A percentile compares a stretch with the other conserved stretches of the same genome.
phyloP scores from a whole-genome alignment of 1,284 basidiomycete genomes.

The Ceratobasidium theobromae region DNA sequence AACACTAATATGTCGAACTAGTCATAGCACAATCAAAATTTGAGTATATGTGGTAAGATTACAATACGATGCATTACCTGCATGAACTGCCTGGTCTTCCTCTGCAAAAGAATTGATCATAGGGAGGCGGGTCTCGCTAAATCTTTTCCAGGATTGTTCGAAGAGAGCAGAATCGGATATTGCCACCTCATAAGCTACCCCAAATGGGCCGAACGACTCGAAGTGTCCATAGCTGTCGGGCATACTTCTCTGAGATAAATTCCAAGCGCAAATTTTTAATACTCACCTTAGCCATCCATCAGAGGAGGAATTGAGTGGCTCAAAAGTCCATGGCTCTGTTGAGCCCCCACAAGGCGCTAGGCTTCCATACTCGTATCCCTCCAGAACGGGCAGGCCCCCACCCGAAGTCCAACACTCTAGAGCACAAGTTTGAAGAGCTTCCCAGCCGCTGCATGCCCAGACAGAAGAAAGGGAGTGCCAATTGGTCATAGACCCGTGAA shows the following conservation, averaged over 20 bases:
- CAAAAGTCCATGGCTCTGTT: not conserved
- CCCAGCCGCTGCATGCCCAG: slow-evolving; percentile 23
- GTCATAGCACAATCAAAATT: too few relatives aligned
- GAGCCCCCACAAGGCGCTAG: not conserved
- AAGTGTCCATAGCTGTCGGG: slow-evolving; percentile 3
- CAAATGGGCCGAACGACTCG: not conserved
- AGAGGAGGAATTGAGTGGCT: not conserved
- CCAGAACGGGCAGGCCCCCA: not conserved
- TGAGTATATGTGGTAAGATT: too few relatives aligned
- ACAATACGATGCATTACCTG: too few relatives aligned
- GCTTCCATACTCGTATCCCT: not conserved
- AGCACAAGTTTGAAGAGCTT: slow-evolving; percentile 8
- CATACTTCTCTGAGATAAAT: not conserved
- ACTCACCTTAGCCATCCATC: slow-evolving; percentile 20
- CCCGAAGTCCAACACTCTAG: not conserved
- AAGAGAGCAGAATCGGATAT: slow-evolving; percentile 6
- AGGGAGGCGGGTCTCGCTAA: not conserved
- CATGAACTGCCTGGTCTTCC: slow-evolving; percentile 3
- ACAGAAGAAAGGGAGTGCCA: slow-evolving; percentile 1
- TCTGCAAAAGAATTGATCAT: not conserved
- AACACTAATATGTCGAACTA: slow-evolving; percentile 16
- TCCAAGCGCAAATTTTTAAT: not conserved
- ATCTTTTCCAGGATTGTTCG: slow-evolving; percentile 13
- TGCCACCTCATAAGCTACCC: slow-evolving; percentile 8
- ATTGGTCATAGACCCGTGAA: slow-evolving; percentile 5